These are phyloP conservation scores for Pilasporangium apinafurcum DNA, from an alignment of 352 stramenopile genomes.

Conservation along the genomic window DNA sequence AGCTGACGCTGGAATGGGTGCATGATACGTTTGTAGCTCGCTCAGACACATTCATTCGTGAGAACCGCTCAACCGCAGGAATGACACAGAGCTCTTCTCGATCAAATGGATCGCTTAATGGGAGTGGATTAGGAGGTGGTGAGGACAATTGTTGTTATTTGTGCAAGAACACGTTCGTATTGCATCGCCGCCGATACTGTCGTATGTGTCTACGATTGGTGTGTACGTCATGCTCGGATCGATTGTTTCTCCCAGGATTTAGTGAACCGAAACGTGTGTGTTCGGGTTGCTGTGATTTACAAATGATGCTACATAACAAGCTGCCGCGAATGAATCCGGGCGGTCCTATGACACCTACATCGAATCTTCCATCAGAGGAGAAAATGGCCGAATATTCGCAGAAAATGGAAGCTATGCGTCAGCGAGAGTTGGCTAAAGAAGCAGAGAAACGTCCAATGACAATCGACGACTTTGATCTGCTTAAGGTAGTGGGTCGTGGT, in stretches of 20 bases:
- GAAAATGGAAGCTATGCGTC: conserved; percentile 74
- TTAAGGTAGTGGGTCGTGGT: conserved; percentile 94
- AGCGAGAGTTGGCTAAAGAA: conserved; percentile 66
- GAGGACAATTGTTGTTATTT: conserved; percentile 73
- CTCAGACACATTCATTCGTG: conserved; percentile 79
- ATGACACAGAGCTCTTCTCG: conserved; percentile 3
- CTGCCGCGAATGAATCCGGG: conserved; percentile 41
- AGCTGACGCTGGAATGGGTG: conserved; percentile 87
- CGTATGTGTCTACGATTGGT: conserved; percentile 83
- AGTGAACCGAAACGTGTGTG: conserved; percentile 85
- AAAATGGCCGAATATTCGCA: conserved; percentile 60
- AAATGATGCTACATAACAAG: conserved; percentile 87
- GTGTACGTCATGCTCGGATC: conserved; percentile 81
- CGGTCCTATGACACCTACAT: neutral
- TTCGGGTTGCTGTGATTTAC: conserved; percentile 77
- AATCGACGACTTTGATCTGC: conserved; percentile 93
- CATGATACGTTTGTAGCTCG: conserved; percentile 87
- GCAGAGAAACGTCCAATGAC: conserved; percentile 59
- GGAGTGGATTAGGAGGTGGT: conserved; percentile 9
- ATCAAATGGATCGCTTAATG: conserved; percentile 8
- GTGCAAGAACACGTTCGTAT: conserved; percentile 74
- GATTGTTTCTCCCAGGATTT: conserved; percentile 81
- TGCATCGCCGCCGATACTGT: conserved; percentile 77
- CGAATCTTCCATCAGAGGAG: conserved; percentile 32
- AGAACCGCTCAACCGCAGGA: conserved; percentile 38